These are phyloP conservation scores for Podospora australis DNA, from an alignment of 495 filamentous ascomycete species.

Conservation along the genomic window DNA sequence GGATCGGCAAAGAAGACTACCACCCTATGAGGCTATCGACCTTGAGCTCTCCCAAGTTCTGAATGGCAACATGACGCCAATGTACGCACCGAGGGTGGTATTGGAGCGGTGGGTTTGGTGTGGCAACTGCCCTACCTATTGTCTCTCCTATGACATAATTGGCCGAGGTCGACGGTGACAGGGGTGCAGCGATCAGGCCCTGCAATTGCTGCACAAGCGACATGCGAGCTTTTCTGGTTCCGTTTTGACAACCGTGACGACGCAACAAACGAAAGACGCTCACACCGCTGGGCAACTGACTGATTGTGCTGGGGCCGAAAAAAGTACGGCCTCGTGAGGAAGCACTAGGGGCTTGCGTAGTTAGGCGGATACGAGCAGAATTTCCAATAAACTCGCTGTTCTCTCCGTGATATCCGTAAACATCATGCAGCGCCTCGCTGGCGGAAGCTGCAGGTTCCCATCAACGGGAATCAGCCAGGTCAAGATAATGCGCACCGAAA, in stretches of 20 bases:
- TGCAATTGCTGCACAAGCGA: not conserved
- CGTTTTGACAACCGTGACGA: constrained; percentile 5
- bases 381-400: too few species aligned
- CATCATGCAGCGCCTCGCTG: too few species aligned
- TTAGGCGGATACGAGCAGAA: constrained; percentile 5
- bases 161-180: not conserved
- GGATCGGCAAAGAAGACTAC: not conserved
- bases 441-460: too few species aligned
- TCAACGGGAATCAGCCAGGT: too few species aligned
- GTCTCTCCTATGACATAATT: constrained; percentile 3
- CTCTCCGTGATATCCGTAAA: too few species aligned
- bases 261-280: not conserved
- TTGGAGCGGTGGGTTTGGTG: not conserved
- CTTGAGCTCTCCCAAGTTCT: not conserved
- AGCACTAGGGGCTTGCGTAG: too few species aligned
- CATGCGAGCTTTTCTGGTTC: too few species aligned
- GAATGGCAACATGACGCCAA: not conserved
- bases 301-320: too few species aligned
- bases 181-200: not conserved
- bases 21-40: too few species aligned
- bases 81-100: not conserved
- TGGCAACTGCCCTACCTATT: constrained; percentile 6
- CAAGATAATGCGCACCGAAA: too few species aligned
- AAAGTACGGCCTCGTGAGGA: not conserved
- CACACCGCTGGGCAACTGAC: not conserved